Base-by-base conservation (phyloP, 1,139 yeast species). In the Ogataea hybrid region DNA sequence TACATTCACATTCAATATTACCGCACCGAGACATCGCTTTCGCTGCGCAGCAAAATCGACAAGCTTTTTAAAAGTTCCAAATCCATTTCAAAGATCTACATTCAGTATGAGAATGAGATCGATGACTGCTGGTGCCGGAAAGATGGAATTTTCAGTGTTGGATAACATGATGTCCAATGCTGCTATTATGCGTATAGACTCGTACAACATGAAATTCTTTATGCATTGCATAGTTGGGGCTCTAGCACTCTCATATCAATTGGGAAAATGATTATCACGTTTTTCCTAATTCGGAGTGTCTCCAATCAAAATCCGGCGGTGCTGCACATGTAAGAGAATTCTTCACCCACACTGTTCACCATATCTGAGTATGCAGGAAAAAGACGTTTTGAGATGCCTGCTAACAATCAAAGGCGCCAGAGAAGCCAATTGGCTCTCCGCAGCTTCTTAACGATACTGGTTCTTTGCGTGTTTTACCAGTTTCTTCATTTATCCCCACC, bases 41-140 rank as follows among this genome's bases (percentile, higher is more conserved):
- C 56, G 35, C 65, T 77, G 21, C 68, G 70, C 48, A 61, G 56
- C 30, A 72, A 70, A 48, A 65, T 75, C 37, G 71, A 67, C 32
- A 62, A 59, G 33, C 45, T 61, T 0, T 50, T 62, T 37, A 42
- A 38, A 8, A 43, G 41, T 9, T 48, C 57, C n/a, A 35, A 35
- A 1, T 42, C 42, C 6, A 64, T 76, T 16, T 69, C 49, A 7
- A 51, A 68, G 20, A 76, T 65, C 12, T 70, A 73, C 64, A 56
- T 77, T 14, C 83, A 77, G 51, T 60, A 75, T 51, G 83, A 77
- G 50, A 74, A 72, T 54, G 82, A 77, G 48, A 71, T 71, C 41
- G 83, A 77, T 47, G 70, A 70, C 28, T 77, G 83, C 54, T 77
- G 83, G 83, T 77, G 83, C 56, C 59, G 65, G 1, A 54, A 51